phyloP scores from a whole-genome alignment of 2,329 filamentous ascomycete species.

The Hirsutella minnesotensis region DNA sequence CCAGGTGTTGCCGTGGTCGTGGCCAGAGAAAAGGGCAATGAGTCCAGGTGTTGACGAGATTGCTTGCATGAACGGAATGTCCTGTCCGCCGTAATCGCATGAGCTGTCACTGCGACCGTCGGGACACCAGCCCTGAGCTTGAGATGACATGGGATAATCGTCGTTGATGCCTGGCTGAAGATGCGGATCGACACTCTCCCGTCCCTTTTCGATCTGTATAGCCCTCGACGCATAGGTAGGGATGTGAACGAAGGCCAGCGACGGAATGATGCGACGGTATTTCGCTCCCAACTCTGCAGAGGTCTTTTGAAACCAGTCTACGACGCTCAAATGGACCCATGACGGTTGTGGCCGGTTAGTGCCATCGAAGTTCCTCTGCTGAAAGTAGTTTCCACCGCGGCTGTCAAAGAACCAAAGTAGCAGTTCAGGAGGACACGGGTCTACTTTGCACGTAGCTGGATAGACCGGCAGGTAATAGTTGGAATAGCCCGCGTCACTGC shows the following conservation, averaged over 20 bases:
- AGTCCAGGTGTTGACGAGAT: slow-evolving; percentile 41
- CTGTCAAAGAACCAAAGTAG: slow-evolving; percentile 66
- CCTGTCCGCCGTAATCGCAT: slow-evolving; percentile 36
- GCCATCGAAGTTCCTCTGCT: slow-evolving; percentile 18
- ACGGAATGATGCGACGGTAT: slow-evolving; percentile 26
- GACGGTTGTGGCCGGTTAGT: slow-evolving; percentile 22
- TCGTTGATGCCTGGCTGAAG: slow-evolving; percentile 33
- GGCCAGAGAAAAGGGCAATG: slow-evolving; percentile 49
- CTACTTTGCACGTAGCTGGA: slow-evolving; percentile 17
- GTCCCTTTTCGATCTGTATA: slow-evolving; percentile 19
- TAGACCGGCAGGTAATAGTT: slow-evolving; percentile 38
- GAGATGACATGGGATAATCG: slow-evolving; percentile 27
- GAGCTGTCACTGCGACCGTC: slow-evolving; percentile 24
- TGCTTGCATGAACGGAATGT: slow-evolving; percentile 51
- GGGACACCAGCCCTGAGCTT: slow-evolving; percentile 30
- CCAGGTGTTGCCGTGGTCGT: slow-evolving; percentile 55
- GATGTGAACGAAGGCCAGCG: slow-evolving; percentile 37
- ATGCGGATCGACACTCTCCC: slow-evolving; percentile 19
- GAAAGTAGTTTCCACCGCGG: slow-evolving; percentile 43
- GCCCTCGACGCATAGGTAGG: slow-evolving; percentile 30
- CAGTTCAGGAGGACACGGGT: slow-evolving; percentile 24
- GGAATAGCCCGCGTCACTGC: slow-evolving; percentile 24
- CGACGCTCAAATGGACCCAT: slow-evolving; percentile 33
- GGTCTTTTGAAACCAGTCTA: slow-evolving; percentile 29
- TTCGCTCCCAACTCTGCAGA: slow-evolving; percentile 16